These are phyloP conservation scores for Hansenula lynferdii DNA, from an alignment of 1,139 yeast genomes.

Conservation along the genomic window DNA sequence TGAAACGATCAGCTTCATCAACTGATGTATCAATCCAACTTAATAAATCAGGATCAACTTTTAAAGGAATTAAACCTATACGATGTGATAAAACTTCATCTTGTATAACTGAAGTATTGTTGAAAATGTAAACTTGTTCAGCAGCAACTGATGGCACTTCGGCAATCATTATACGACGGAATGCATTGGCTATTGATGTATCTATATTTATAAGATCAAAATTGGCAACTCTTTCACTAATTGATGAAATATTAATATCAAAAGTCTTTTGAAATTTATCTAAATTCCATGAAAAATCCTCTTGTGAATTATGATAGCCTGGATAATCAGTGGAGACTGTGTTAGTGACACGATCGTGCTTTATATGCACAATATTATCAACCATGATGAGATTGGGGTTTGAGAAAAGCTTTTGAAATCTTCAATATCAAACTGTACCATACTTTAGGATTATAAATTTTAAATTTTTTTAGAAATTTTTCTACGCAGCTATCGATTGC, in stretches of 20 bases:
- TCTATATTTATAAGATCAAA: slow-evolving; percentile 86
- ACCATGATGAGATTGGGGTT: slow-evolving; percentile 5
- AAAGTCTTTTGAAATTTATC: slow-evolving; percentile 72
- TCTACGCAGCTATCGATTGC: too few species aligned
- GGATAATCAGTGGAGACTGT: slow-evolving; percentile 87
- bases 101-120: slow-evolving; percentile 94
- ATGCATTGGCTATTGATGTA: slow-evolving; percentile 92
- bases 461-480: slow-evolving; percentile 1
- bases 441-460: background rate
- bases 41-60: slow-evolving; percentile 85
- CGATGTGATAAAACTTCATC: slow-evolving; percentile 96
- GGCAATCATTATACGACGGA: slow-evolving; percentile 93
- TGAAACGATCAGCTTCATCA: slow-evolving; percentile 65
- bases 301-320: slow-evolving; percentile 65
- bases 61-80: slow-evolving; percentile 86
- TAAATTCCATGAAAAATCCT: slow-evolving; percentile 70
- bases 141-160: slow-evolving; percentile 97
- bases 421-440: too few species aligned
- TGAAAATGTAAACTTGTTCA: slow-evolving; percentile 83
- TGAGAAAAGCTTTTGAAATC: too few species aligned
- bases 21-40: slow-evolving; percentile 67
- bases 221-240: slow-evolving; percentile 70
- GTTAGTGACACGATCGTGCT: slow-evolving; percentile 87
- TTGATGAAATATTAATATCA: slow-evolving; percentile 61
- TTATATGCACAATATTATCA: slow-evolving; percentile 74